phyloP scores from a whole-genome alignment of 441 rosid species.

The Eruca vesicaria region DNA sequence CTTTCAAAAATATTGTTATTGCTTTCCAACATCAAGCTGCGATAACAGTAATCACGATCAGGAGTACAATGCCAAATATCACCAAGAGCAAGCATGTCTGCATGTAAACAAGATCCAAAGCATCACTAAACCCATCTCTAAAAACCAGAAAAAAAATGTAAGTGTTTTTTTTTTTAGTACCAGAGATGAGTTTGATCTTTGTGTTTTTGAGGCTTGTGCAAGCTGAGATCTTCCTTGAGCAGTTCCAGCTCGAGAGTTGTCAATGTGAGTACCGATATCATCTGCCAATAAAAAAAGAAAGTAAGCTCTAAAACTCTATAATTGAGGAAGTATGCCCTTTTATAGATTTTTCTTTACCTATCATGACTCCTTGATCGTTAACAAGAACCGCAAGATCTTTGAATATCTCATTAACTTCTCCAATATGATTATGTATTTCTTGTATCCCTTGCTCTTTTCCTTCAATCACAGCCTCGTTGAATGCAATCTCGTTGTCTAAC shows the following conservation, averaged over 20 bases:
- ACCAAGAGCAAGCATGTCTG: conserved; percentile 97
- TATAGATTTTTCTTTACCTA: conserved; percentile 42
- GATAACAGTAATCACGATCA: conserved; percentile 80
- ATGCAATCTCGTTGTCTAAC: conserved; percentile 83
- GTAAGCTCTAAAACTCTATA: background rate
- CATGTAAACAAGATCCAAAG: conserved; percentile 52
- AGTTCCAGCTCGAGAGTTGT: conserved; percentile 80
- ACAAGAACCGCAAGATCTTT: conserved; percentile 91
- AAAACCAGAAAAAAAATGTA: background rate
- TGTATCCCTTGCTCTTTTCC: conserved; percentile 93
- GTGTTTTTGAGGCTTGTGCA: conserved; percentile 74
- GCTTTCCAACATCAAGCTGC: conserved; percentile 58
- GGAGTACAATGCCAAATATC: conserved; percentile 89
- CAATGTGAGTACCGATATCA: conserved; percentile 84
- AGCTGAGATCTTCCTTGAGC: conserved; percentile 38
- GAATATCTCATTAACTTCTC: conserved; percentile 86
- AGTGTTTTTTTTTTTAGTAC: conserved; percentile 41
- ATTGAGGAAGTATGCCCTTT: background rate
- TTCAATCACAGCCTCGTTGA: conserved; percentile 85
- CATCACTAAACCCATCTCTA: background rate
- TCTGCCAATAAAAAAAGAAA: conserved; percentile 41
- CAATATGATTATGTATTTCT: conserved; percentile 86
- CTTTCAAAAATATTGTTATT: conserved; percentile 28
- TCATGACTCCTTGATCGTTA: conserved; percentile 88
- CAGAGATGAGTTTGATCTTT: conserved; percentile 93